Conservation (phyloP, 306 rosid genomes). For the Calophaca sinica region DNA sequence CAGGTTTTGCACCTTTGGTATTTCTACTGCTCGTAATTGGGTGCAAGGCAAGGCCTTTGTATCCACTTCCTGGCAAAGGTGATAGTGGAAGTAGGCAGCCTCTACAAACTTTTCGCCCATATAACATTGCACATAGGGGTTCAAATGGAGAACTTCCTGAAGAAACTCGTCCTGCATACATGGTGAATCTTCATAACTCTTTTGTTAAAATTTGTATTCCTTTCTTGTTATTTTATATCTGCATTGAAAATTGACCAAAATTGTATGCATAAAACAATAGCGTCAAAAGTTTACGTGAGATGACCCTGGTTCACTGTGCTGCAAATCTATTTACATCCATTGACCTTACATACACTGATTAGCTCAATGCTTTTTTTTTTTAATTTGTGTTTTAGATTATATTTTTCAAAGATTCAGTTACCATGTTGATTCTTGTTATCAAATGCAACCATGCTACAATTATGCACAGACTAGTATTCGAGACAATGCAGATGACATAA, state of each 20-base stretch:
- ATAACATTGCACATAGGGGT: slow-evolving; percentile 91
- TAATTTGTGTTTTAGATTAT: slow-evolving; percentile 12
- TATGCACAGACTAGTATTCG: slow-evolving; percentile 18
- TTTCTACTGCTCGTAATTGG: slow-evolving; percentile 63
- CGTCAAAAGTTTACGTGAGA: neutral
- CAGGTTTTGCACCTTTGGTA: slow-evolving; percentile 62
- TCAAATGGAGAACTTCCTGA: slow-evolving; percentile 95
- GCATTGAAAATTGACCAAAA: slow-evolving; percentile 29
- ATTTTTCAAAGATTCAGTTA: neutral
- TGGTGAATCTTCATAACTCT: slow-evolving; percentile 54
- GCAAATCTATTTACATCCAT: slow-evolving; percentile 4
- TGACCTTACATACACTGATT: slow-evolving; percentile 15
- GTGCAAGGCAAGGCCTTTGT: slow-evolving; percentile 67
- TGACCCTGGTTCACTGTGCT: neutral
- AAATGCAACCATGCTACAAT: slow-evolving; percentile 16
- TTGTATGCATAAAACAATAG: neutral
- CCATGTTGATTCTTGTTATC: slow-evolving; percentile 3
- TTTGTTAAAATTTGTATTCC: slow-evolving; percentile 15
- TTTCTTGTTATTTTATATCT: slow-evolving; percentile 15
- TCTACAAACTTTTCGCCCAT: slow-evolving; percentile 78
- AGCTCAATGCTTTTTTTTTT: slow-evolving; percentile 19
- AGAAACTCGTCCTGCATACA: slow-evolving; percentile 81
- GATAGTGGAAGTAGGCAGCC: slow-evolving; percentile 53
- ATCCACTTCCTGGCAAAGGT: slow-evolving; percentile 68
- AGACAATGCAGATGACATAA: neutral